phyloP scores from a whole-genome alignment of 129 eudicot species.

The Centaurea solstitialis region DNA sequence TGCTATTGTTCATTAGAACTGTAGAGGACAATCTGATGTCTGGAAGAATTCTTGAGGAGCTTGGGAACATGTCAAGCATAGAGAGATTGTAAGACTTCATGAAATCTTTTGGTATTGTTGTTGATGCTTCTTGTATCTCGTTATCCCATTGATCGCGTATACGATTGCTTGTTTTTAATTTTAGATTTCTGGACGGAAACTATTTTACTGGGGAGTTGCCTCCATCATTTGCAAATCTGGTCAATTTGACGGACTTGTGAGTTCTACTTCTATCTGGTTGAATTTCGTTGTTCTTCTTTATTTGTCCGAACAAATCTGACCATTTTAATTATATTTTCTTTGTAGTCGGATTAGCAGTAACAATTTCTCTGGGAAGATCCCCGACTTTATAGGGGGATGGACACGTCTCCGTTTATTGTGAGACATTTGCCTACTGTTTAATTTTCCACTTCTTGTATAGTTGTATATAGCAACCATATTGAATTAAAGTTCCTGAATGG shows the following conservation, averaged over 20 bases:
- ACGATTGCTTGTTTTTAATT: conserved; percentile 2
- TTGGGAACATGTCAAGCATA: conserved; percentile 54
- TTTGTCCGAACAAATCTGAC: background rate
- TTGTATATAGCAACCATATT: too few relatives aligned
- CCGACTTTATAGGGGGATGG: too few relatives aligned
- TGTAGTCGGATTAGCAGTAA: conserved; percentile 51
- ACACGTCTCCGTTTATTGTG: too few relatives aligned
- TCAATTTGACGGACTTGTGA: conserved; percentile 65
- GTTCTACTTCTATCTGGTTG: conserved; percentile 31
- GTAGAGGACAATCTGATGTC: conserved; percentile 63
- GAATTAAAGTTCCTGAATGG: conserved; percentile 40
- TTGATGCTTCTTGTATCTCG: background rate
- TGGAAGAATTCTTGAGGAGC: conserved; percentile 56
- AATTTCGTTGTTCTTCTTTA: background rate
- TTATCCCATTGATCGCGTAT: background rate
- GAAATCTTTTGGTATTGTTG: background rate
- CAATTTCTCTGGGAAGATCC: conserved; percentile 18
- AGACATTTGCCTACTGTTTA: too few relatives aligned
- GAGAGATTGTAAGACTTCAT: conserved; percentile 48
- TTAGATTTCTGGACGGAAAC: conserved; percentile 61
- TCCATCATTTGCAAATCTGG: conserved; percentile 52
- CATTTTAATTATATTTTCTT: background rate
- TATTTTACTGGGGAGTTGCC: conserved; percentile 71
- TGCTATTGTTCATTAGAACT: conserved; percentile 29
- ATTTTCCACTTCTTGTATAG: too few relatives aligned